phyloP scores from a whole-genome alignment of 805 yeast species.

The Ogataea wickerhamii region DNA sequence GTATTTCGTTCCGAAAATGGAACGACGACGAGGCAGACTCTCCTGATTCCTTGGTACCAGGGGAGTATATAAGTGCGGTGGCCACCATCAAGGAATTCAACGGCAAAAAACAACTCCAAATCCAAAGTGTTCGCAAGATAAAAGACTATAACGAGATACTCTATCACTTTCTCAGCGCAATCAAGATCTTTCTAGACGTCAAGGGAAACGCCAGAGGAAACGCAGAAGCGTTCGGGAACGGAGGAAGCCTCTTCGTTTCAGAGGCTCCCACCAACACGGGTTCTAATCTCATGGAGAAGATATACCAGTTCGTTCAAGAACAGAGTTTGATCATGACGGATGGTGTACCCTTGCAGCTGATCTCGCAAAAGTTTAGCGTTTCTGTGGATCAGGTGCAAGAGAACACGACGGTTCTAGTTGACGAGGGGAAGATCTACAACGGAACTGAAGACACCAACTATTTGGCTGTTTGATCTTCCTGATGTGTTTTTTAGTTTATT shows the following conservation, averaged over 20 bases:
- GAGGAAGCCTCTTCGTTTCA: slow-evolving; percentile 36
- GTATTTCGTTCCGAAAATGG: slow-evolving; percentile 65
- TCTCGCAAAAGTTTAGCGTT: slow-evolving; percentile 54
- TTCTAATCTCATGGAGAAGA: slow-evolving; percentile 37
- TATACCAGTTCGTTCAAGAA: slow-evolving; percentile 46
- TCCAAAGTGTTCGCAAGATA: slow-evolving; percentile 55
- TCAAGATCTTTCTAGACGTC: slow-evolving; percentile 51
- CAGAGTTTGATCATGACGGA: slow-evolving; percentile 59
- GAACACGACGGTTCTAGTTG: slow-evolving; percentile 53
- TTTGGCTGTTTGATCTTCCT: slow-evolving; percentile 42
- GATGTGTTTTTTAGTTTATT: not conserved
- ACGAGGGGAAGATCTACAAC: slow-evolving; percentile 64
- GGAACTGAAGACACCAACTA: slow-evolving; percentile 66
- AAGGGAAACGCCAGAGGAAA: slow-evolving; percentile 37
- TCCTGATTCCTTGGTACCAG: slow-evolving; percentile 33
- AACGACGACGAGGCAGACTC: slow-evolving; percentile 36
- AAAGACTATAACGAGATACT: slow-evolving; percentile 64
- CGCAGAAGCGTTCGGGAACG: slow-evolving; percentile 23
- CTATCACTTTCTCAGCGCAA: slow-evolving; percentile 64
- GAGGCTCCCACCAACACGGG: slow-evolving; percentile 25
- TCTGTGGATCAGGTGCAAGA: slow-evolving; percentile 46
- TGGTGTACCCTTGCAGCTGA: slow-evolving; percentile 67
- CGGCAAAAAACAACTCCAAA: slow-evolving; percentile 60
- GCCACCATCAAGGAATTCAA: slow-evolving; percentile 58
- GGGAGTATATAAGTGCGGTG: slow-evolving; percentile 58